These are phyloP conservation scores for Hypoxylon sp. DNA, from an alignment of 2,329 filamentous ascomycete species.

Conservation along the genomic window DNA sequence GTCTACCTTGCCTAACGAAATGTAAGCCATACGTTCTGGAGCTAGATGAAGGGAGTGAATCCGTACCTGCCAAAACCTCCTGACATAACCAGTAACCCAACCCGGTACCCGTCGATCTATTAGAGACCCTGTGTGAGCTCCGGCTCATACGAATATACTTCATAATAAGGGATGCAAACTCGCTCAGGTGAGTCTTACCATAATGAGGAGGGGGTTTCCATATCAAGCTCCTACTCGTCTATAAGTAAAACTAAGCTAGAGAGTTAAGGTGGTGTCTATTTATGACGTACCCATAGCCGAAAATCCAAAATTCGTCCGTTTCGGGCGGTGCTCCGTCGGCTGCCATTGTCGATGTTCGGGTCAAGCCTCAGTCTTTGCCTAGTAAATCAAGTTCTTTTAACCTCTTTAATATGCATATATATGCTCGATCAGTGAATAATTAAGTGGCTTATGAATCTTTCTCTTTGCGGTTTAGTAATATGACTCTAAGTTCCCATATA, in stretches of 20 bases:
- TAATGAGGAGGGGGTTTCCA: constrained; percentile 98
- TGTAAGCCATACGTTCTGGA: constrained; percentile 18
- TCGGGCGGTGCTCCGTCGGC: constrained; percentile 56
- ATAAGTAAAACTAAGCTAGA: constrained; percentile 21
- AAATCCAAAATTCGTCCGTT: constrained; percentile 88
- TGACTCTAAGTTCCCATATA: background rate
- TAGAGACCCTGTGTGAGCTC: constrained; percentile 20
- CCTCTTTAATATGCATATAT: background rate
- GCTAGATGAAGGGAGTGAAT: constrained; percentile 6
- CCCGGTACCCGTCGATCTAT: constrained; percentile 87
- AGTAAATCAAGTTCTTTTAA: background rate
- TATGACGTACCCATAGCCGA: constrained; percentile 87
- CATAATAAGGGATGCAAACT: background rate
- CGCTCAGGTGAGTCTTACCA: constrained; percentile 69
- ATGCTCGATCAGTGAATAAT: background rate
- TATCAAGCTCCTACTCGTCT: constrained; percentile 81
- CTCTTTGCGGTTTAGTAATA: background rate
- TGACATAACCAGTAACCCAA: constrained; percentile 93
- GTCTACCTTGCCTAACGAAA: constrained; percentile 47
- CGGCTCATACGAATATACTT: constrained; percentile 1
- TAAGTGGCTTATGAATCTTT: background rate
- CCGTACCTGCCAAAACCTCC: constrained; percentile 95
- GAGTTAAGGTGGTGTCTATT: constrained; percentile 1
- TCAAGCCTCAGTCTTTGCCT: constrained; percentile 1
- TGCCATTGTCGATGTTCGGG: constrained; percentile 39